These are phyloP conservation scores for Purshia tridentata DNA, from an alignment of 306 rosid species.

Conservation along the genomic window DNA sequence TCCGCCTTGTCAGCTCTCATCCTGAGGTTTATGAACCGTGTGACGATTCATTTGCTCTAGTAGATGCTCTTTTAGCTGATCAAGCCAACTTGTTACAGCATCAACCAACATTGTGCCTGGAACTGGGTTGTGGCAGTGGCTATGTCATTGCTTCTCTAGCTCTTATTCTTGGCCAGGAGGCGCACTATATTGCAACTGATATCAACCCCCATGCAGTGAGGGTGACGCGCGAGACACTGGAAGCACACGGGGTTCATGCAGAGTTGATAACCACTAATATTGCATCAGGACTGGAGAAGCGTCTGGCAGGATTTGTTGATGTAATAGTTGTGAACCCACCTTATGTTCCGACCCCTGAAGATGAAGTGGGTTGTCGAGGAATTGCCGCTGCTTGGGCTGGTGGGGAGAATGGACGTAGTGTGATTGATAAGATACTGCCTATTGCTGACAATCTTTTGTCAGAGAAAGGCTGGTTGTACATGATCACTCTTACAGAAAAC, in stretches of 20 bases:
- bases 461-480: constrained; percentile 83
- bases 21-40: constrained; percentile 93
- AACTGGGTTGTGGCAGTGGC: constrained; percentile 96
- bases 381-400: constrained; percentile 93
- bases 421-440: constrained; percentile 75
- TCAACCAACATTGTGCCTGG: constrained; percentile 69
- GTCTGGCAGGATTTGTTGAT: constrained; percentile 73
- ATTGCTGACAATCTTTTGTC: constrained; percentile 76
- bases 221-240: constrained; percentile 68
- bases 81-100: constrained; percentile 58
- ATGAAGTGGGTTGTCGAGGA: constrained; percentile 82
- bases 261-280: constrained; percentile 74
- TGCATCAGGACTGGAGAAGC: constrained; percentile 74
- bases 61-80: constrained; percentile 91
- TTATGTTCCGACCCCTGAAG: constrained; percentile 94
- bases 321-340: constrained; percentile 95
- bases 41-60: constrained; percentile 94
- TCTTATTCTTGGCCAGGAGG: constrained; percentile 69
- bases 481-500: constrained; percentile 78
- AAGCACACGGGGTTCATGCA: constrained; percentile 84
- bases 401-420: constrained; percentile 84
- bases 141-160: constrained; percentile 92
- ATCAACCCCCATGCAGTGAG: constrained; percentile 70
- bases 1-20: constrained; percentile 79
- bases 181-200: constrained; percentile 82